phyloP scores from a whole-genome alignment of 768 basidiomycete genomes.

The Suillus decipiens region DNA sequence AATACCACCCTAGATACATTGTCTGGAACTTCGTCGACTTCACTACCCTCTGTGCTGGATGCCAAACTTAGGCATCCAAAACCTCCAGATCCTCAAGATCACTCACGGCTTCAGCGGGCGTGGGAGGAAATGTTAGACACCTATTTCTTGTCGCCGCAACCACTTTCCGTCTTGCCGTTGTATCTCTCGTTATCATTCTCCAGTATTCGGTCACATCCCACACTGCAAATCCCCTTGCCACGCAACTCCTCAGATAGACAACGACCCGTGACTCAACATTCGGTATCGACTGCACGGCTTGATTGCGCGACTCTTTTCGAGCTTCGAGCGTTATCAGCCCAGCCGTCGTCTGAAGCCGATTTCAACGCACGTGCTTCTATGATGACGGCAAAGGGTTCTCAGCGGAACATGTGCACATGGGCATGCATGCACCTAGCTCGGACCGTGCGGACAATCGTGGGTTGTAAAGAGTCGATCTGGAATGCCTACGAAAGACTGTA shows the following conservation, averaged over 20 bases:
- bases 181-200: slow-evolving; percentile 61
- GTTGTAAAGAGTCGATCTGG: slow-evolving; percentile 74
- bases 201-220: slow-evolving; percentile 50
- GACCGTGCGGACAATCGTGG: slow-evolving; percentile 53
- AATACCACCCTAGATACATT: slow-evolving; percentile 14
- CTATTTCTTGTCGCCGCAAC: slow-evolving; percentile 54
- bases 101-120: slow-evolving; percentile 57
- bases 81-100: slow-evolving; percentile 55
- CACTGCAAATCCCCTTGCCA: slow-evolving; percentile 56
- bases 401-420: slow-evolving; percentile 42
- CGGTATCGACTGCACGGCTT: slow-evolving; percentile 20
- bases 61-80: slow-evolving; percentile 15
- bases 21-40: slow-evolving; percentile 21
- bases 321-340: slow-evolving; percentile 29
- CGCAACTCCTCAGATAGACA: slow-evolving; percentile 42
- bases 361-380: slow-evolving; percentile 9
- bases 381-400: slow-evolving; percentile 20
- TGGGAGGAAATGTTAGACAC: slow-evolving; percentile 69
- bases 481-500: slow-evolving; percentile 55
- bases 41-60: slow-evolving; percentile 23
- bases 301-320: slow-evolving; percentile 33
- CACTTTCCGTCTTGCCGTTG: slow-evolving; percentile 64
- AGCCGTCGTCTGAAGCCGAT: slow-evolving; percentile 28
- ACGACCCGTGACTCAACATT: slow-evolving; percentile 11
- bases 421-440: slow-evolving; percentile 68